These are phyloP conservation scores for Mucor mucedo DNA, from an alignment of 371 early-diverging fungal species.

Conservation along the genomic window DNA sequence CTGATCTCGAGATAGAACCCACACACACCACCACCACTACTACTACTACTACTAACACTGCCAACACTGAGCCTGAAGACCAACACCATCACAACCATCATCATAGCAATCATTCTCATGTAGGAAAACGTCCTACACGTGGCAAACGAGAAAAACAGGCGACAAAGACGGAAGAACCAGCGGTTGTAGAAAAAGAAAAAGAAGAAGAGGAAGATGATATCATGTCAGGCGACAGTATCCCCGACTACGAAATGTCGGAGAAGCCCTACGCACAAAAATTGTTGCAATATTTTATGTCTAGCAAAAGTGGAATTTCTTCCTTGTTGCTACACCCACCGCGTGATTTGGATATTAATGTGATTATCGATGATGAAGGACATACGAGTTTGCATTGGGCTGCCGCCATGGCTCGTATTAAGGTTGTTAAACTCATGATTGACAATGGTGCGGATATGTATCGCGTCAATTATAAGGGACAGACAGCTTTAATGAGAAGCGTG, in stretches of 20 bases:
- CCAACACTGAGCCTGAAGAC: neutral
- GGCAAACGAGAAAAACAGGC: too few relatives aligned
- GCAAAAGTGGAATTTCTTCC: constrained; percentile 51
- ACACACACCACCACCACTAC: neutral
- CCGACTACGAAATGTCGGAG: constrained; percentile 21
- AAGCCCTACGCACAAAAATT: constrained; percentile 47
- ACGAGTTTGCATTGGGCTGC: constrained; percentile 97
- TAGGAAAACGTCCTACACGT: too few relatives aligned
- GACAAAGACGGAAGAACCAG: too few relatives aligned
- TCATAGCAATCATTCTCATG: too few relatives aligned
- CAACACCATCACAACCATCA: too few relatives aligned
- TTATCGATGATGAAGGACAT: constrained; percentile 94
- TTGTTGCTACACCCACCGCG: constrained; percentile 57
- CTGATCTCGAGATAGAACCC: constrained; percentile 5
- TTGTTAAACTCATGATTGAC: constrained; percentile 75
- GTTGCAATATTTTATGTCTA: constrained; percentile 68
- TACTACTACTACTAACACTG: too few relatives aligned
- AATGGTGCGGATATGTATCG: constrained; percentile 76
- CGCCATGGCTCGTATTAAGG: constrained; percentile 82
- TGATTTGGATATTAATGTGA: constrained; percentile 81
- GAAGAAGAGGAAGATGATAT: constrained; percentile 10
- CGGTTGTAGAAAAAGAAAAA: too few relatives aligned
- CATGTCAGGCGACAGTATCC: neutral
- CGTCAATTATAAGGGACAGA: constrained; percentile 86
- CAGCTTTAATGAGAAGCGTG: constrained; percentile 91